A percentile compares a stretch with the other conserved stretches of the same genome.
Evolutionary conservation across 179 eudicot genomes (phyloP).

Genomic region (Beta lomatogona): DNA sequence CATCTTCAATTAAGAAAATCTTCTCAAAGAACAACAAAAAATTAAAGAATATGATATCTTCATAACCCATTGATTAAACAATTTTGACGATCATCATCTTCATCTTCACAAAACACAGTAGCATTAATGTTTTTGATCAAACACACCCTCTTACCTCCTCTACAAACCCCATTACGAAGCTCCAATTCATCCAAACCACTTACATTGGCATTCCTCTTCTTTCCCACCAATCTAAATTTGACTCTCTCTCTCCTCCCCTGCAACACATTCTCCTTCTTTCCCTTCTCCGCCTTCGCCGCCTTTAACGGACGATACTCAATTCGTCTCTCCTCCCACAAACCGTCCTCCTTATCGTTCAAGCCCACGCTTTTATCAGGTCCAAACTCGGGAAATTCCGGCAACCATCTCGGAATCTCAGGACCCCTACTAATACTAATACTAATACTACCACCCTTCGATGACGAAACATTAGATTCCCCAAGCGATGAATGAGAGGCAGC

Average conservation of each 20-base stretch:
- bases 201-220: constrained; percentile 16
- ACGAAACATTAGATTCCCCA: no score
- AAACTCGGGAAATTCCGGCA: constrained; percentile 54
- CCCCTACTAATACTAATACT: background rate
- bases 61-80: background rate
- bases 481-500: no score
- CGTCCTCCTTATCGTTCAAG: background rate
- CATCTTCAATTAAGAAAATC: background rate
- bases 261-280: constrained; percentile 20
- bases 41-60: background rate
- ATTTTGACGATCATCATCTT: constrained; percentile 8
- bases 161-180: constrained; percentile 43
- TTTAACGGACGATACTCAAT: background rate
- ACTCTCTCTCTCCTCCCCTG: constrained; percentile 43
- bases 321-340: constrained; percentile 27
- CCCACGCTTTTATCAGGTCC: background rate
- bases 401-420: constrained; percentile 61
- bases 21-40: background rate
- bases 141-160: constrained; percentile 50
- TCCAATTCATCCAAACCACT: constrained; percentile 32
- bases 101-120: constrained; percentile 14
- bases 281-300: constrained; percentile 9
- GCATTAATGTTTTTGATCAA: constrained; percentile 18
- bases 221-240: constrained; percentile 37
- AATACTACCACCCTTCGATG: background rate